Base-by-base conservation (phyloP, 164 flowering plant genomes). In the Berberis vulgaris region DNA sequence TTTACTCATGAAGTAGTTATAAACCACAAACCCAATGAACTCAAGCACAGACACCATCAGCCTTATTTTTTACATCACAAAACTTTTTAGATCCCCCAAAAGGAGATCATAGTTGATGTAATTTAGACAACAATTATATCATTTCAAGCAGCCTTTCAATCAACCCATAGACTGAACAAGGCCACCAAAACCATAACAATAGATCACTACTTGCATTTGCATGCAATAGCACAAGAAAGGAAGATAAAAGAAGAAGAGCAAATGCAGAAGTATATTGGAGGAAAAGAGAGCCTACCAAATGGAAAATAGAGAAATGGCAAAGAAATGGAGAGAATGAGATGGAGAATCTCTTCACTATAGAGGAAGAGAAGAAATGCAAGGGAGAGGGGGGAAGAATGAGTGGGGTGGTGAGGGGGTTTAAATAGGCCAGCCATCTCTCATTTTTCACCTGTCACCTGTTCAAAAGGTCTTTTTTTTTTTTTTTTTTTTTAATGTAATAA, bases 341-440 rank as follows among this genome's bases (percentile, higher is more conserved):
- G 26, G 26, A 26, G 26, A 52, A 52, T 3, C 10, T 52, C 13
- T 12, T 40, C 12, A 8, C 43, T 9, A 41, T 0, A 41, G 57
- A 52, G 63, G 45, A 49, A 59, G 54, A 62, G 57, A 54, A 41
- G 43, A 26, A 44, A 26, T 38, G 71, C 41, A 63, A 45, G 57
- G 49, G 53, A 12, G 40, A 26, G 26, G 26, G 26, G 41, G 64
- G 65, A 63, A 60, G 67, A 13, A 55, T 39, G 8, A 46, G 53
- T 1, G 62, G 64, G 63, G 54, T 6, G 40, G 9, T 4, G 61
- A 49, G 49, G 41, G 26, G 56, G 64, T 66, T 73, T 73, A 73
- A 62, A 69, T 66, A 73, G 73, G 58, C 53, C 26, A 69, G 62
- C 59, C 62, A 60, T 57, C 57, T 55, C 61, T 52, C n/a, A 5